A percentile compares a stretch with the other conserved stretches of the same genome.
Evolutionary conservation across 306 rosid genomes (phyloP).

Genomic region (Castanea mollissima): DNA sequence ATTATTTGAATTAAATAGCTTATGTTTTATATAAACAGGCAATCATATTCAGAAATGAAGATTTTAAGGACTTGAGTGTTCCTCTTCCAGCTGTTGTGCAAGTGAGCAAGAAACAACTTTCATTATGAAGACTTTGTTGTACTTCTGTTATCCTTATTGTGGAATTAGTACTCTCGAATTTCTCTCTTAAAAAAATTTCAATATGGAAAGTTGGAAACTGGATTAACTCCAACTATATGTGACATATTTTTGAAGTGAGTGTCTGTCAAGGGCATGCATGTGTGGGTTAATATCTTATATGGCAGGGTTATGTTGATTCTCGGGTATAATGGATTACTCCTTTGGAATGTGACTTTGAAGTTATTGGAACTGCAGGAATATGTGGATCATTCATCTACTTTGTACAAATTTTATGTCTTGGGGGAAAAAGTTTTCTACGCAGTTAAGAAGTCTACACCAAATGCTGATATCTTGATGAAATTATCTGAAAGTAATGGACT

Average conservation of each 20-base stretch:
- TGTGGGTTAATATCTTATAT: not conserved
- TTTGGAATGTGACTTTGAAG: not conserved
- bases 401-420: conserved; percentile 81
- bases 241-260: not conserved
- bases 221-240: not conserved
- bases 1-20: not conserved
- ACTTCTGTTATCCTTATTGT: not conserved
- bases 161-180: not conserved
- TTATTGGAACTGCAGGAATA: conserved; percentile 60
- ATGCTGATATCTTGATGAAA: conserved; percentile 51
- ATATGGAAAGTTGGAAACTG: not conserved
- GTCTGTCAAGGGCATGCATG: not conserved
- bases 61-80: conserved; percentile 63
- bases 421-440: conserved; percentile 78
- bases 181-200: not conserved
- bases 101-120: conserved; percentile 33
- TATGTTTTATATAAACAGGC: conserved; percentile 39
- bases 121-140: not conserved
- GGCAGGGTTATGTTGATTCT: not conserved
- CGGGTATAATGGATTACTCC: not conserved
- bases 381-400: conserved; percentile 85
- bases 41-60: conserved; percentile 64
- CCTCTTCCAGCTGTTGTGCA: conserved; percentile 91
- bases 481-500: conserved; percentile 39
- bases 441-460: conserved; percentile 81